Evolutionary conservation across 805 yeast species (phyloP).

Genomic region (Lipomyces sp.): DNA sequence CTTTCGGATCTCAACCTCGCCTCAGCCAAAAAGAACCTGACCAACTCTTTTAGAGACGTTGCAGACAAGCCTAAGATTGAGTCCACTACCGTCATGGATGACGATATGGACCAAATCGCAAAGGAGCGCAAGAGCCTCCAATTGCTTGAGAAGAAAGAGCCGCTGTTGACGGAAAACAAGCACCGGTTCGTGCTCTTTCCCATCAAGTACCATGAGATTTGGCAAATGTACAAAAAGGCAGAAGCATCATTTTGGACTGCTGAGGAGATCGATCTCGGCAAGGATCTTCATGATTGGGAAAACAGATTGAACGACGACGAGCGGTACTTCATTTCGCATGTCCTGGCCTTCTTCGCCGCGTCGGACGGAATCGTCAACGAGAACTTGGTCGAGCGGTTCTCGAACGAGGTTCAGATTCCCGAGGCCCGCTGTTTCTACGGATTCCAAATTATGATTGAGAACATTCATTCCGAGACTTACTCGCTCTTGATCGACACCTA

Average conservation of each 20-base stretch:
- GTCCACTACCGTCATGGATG: conserved; percentile 8
- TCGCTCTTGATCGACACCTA: conserved; percentile 92
- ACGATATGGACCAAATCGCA: conserved; percentile 18
- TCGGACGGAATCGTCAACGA: conserved; percentile 98
- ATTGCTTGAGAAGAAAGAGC: conserved; percentile 84
- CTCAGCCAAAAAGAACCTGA: conserved; percentile 32
- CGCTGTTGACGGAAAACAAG: conserved; percentile 80
- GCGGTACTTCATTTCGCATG: conserved; percentile 88
- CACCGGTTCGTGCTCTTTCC: conserved; percentile 93
- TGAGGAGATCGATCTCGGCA: conserved; percentile 94
- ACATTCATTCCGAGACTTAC: conserved; percentile 97
- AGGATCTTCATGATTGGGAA: conserved; percentile 93
- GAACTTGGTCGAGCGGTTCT: conserved; percentile 94
- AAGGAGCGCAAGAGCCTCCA: conserved; percentile 54
- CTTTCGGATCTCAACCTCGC: conserved; percentile 33
- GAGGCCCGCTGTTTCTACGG: conserved; percentile 99
- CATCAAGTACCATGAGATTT: conserved; percentile 92
- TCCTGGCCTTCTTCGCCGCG: conserved; percentile 97
- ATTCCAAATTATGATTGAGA: conserved; percentile 99
- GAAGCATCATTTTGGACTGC: conserved; percentile 99
- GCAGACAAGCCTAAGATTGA: conserved; percentile 16
- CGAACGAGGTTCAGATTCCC: conserved; percentile 95
- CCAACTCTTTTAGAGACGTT: conserved; percentile 21
- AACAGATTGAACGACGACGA: conserved; percentile 86
- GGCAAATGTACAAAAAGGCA: conserved; percentile 99